phyloP scores from a whole-genome alignment of 2,329 filamentous ascomycete genomes.

The Scorias spongiosa region DNA sequence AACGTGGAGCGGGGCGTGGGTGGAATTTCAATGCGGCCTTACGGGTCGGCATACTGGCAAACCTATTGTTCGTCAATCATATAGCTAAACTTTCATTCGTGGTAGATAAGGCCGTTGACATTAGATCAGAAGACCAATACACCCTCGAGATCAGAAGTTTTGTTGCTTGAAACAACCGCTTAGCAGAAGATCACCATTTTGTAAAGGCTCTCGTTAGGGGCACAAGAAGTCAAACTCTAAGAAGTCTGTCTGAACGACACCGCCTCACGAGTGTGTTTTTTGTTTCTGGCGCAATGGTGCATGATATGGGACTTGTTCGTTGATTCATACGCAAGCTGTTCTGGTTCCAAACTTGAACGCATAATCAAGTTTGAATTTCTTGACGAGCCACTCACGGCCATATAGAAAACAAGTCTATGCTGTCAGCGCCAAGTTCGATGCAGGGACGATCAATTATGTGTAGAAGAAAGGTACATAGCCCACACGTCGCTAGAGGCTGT shows the following conservation, averaged over 20 bases:
- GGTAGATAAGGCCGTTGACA: conserved; percentile 10
- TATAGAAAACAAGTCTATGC: background rate
- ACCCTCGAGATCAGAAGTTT: no score
- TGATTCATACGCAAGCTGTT: no score
- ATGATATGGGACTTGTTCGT: no score
- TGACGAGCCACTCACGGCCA: background rate
- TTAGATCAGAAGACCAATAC: background rate
- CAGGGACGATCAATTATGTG: background rate
- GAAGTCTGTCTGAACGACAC: no score
- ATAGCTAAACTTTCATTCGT: conserved; percentile 14
- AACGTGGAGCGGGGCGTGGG: background rate
- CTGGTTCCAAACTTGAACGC: background rate
- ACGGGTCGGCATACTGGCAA: background rate
- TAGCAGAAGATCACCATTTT: background rate
- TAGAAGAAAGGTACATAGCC: no score
- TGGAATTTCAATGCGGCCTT: background rate
- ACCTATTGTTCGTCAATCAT: conserved; percentile 3
- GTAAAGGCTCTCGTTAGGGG: background rate
- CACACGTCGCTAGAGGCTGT: no score
- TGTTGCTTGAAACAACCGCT: background rate
- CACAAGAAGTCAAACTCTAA: no score
- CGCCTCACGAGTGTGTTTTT: no score
- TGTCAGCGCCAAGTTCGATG: background rate
- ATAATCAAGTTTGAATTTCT: background rate
- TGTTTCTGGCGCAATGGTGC: no score